A percentile compares a stretch with the other conserved stretches of the same genome.
phyloP scores from a whole-genome alignment of 2,329 filamentous ascomycete species.

The Fusarium nematophilum region DNA sequence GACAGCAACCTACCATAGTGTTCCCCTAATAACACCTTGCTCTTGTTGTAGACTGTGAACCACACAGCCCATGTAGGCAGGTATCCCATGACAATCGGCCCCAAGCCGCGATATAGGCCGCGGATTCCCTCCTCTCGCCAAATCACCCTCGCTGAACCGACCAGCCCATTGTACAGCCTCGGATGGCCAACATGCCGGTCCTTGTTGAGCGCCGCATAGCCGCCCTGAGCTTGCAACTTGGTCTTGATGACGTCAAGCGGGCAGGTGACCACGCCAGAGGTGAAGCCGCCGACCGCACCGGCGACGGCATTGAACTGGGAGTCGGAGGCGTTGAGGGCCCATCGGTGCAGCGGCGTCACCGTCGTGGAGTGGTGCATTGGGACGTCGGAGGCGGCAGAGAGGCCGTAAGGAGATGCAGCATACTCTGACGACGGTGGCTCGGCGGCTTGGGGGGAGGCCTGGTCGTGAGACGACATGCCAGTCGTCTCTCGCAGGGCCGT shows the following conservation, averaged over 20 bases:
- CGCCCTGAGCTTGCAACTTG: constrained; percentile 94
- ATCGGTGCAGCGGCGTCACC: constrained; percentile 63
- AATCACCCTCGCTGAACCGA: constrained; percentile 88
- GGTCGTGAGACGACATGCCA: constrained; percentile 64
- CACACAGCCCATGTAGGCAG: constrained; percentile 98
- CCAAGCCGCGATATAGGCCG: constrained; percentile 92
- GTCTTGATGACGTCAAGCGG: constrained; percentile 99
- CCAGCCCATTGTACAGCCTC: constrained; percentile 83
- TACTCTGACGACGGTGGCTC: constrained; percentile 49
- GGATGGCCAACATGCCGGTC: constrained; percentile 61
- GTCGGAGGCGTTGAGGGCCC: constrained; percentile 67
- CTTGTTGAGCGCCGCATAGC: constrained; percentile 70
- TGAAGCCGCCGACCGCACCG: constrained; percentile 89
- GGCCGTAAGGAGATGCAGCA: constrained; percentile 51
- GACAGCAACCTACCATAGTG: constrained; percentile 65
- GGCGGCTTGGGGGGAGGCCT: constrained; percentile 51
- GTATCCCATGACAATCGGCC: constrained; percentile 95
- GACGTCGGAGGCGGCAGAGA: constrained; percentile 48
- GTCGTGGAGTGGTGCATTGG: constrained; percentile 47
- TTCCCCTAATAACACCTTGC: constrained; percentile 78
- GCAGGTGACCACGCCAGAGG: constrained; percentile 93
- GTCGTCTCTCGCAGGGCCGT: constrained; percentile 21
- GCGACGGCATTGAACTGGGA: constrained; percentile 83
- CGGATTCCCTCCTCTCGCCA: constrained; percentile 88
- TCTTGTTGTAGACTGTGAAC: constrained; percentile 94